phyloP scores from a whole-genome alignment of 116 monocot species.

The Phalaenopsis hybrid region DNA sequence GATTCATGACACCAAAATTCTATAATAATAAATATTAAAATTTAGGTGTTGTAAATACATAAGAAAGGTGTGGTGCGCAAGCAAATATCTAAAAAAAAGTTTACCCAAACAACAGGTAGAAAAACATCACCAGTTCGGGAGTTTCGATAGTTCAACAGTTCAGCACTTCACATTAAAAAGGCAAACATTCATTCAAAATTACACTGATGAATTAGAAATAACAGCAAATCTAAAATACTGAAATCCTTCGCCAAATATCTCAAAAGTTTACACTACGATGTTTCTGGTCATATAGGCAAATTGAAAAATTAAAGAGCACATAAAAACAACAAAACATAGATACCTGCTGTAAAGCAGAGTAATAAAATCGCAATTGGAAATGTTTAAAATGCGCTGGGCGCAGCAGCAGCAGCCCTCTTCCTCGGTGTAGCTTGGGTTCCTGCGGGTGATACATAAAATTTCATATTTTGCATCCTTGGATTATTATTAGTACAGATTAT shows the following conservation, averaged over 20 bases:
- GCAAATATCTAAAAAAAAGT: no score
- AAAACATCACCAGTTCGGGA: no score
- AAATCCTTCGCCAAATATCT: not conserved
- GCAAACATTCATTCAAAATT: not conserved
- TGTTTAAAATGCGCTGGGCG: not conserved
- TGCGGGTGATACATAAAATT: not conserved
- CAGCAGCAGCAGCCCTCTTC: constrained; percentile 29
- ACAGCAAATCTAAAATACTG: not conserved
- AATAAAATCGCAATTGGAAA: not conserved
- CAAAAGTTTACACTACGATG: not conserved
- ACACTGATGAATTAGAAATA: not conserved
- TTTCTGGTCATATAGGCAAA: not conserved
- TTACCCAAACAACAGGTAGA: no score
- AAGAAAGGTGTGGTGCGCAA: no score
- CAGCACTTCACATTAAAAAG: no score
- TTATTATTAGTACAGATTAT: no score
- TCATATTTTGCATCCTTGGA: no score
- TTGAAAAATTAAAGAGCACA: not conserved
- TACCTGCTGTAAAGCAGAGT: not conserved
- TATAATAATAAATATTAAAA: no score
- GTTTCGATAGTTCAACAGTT: no score
- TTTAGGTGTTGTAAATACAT: no score
- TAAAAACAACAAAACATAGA: not conserved
- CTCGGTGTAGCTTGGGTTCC: constrained; percentile 48
- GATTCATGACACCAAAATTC: no score